Percentiles rank a stretch among this genome's conserved stretches.
Evolutionary conservation across 441 rosid genomes (phyloP).

Genomic region (Pelargonium citronellum): DNA sequence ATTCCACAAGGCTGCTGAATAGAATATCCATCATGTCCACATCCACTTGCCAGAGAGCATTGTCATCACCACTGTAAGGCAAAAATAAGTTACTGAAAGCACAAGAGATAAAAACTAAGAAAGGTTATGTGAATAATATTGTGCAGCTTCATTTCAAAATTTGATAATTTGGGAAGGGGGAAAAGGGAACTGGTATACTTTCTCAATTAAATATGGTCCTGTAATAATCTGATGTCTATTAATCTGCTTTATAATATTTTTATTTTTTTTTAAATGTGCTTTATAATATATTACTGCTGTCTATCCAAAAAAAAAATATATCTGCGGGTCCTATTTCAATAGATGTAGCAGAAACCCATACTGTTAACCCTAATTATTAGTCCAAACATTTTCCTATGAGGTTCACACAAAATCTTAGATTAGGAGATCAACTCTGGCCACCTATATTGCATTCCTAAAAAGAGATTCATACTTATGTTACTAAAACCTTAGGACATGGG

Average conservation of each 20-base stretch:
- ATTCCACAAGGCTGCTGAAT: conserved; percentile 79
- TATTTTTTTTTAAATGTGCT: too few relatives aligned
- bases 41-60: conserved; percentile 85
- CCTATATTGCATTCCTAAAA: conserved; percentile 3
- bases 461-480: not conserved
- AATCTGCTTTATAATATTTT: too few relatives aligned
- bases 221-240: too few relatives aligned
- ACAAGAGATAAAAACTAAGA: conserved; percentile 18
- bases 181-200: not conserved
- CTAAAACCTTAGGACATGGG: conserved; percentile 10
- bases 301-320: too few relatives aligned
- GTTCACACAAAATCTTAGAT: conserved; percentile 2
- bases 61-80: conserved; percentile 51
- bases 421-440: conserved; percentile 2
- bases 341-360: not conserved
- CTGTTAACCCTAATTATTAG: not conserved
- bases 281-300: too few relatives aligned
- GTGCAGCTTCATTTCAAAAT: not conserved
- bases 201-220: not conserved
- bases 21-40: conserved; percentile 75
- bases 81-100: conserved; percentile 21
- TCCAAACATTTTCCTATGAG: not conserved
- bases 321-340: not conserved
- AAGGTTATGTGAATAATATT: not conserved
- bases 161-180: not conserved